Conservation (phyloP, 1,284 basidiomycete genomes). For the Ceratobasidium theobromae region DNA sequence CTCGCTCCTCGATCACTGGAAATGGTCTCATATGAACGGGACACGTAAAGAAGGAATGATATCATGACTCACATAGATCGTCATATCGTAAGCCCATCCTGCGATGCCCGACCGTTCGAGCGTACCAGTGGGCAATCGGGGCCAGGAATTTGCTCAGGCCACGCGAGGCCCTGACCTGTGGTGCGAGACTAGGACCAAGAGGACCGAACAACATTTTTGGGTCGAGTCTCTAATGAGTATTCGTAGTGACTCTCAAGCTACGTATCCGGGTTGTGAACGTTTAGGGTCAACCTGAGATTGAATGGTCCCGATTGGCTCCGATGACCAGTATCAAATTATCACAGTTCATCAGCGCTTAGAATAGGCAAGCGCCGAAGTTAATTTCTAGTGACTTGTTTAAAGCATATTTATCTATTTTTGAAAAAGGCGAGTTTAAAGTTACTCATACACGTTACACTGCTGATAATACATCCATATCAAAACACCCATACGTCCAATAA, state of each 20-base stretch:
- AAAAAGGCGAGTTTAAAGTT: background rate
- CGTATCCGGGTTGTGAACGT: background rate
- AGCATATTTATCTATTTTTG: background rate
- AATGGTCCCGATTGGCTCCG: slow-evolving; percentile 19
- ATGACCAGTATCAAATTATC: background rate
- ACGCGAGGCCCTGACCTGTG: slow-evolving; percentile 70
- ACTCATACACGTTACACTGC: slow-evolving; percentile 5
- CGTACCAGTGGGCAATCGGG: slow-evolving; percentile 86
- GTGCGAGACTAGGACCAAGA: slow-evolving; percentile 76
- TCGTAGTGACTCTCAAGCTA: background rate
- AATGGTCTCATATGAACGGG: background rate
- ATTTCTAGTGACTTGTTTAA: too few relatives aligned
- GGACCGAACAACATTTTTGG: slow-evolving; percentile 57
- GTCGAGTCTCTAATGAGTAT: background rate
- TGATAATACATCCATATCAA: slow-evolving; percentile 18
- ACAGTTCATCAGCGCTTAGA: background rate
- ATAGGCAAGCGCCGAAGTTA: too few relatives aligned
- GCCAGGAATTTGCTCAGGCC: slow-evolving; percentile 67
- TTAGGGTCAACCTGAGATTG: slow-evolving; percentile 17
- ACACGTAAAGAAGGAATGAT: background rate
- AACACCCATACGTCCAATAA: slow-evolving; percentile 7
- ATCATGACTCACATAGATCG: slow-evolving; percentile 72
- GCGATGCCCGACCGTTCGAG: slow-evolving; percentile 80
- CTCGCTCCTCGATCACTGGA: slow-evolving; percentile 83
- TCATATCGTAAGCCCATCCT: slow-evolving; percentile 92